Evolutionary conservation across 2,329 filamentous ascomycete genomes (phyloP), one percentile per base, ranked within the genome.

Genomic region (Colletotrichum viniferum): DNA sequence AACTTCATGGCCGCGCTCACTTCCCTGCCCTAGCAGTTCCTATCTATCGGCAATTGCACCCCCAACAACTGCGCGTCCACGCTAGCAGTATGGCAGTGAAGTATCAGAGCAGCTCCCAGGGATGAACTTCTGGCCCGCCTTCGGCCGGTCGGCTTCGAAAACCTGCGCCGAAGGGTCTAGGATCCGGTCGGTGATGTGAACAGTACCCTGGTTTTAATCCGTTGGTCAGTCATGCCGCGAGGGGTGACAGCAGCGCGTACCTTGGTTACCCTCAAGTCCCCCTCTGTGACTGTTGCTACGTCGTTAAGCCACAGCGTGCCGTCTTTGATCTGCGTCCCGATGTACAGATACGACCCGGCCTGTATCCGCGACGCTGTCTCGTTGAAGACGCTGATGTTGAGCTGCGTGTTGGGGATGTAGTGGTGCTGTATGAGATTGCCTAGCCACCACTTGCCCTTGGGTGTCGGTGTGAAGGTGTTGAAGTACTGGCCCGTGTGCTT

Each of bases 361-460:
- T 81, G 80, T 52, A 80, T 71, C 24, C 79, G 76, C 7, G 78
- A 78, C 18, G 76, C 75, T 4, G 77, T 79, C 28, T 66, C 71
- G 62, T 78, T 80, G 76, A 81, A 81, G 7, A 66, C 48, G 21
- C 77, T 65, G 1, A 67, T 76, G 18, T 70, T 73, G 2, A 81
- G 74, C 32, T 78, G 69, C 4, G 79, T 75, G 60, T 80, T 81
- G 4, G 79, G 80, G 7, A 80, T 69, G 73, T 80, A 81, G 58
- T 80, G 79, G 60, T 81, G 78, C 73, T 80, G 74, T 34, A 80
- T 32, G 52, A 79, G 56, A 32, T 80, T 79, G 38, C 81, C 81
- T 1, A 82, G 74, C 78, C 79, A 81, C 76, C 78, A 80, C 61
- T 80, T 80, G 4, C 79, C 80, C 48, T 81, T 82, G 3, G 77